A percentile compares a stretch with the other conserved stretches of the same genome.
These are phyloP conservation scores for Emergomyces africanus DNA, from an alignment of 2,329 filamentous ascomycete species.

Conservation along the genomic window DNA sequence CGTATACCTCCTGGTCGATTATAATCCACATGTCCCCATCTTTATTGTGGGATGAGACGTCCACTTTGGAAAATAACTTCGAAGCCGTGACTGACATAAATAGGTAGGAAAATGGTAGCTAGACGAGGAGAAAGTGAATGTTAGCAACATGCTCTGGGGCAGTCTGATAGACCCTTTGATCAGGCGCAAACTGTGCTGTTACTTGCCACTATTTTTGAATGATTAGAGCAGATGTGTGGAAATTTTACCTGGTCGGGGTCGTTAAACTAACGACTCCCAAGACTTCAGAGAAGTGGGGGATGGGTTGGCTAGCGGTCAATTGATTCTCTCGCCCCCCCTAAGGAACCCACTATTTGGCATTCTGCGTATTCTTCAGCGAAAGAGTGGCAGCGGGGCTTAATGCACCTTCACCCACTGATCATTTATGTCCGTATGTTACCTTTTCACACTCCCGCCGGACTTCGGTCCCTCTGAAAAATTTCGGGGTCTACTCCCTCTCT, in stretches of 20 bases:
- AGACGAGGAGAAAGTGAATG: neutral
- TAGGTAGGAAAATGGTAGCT: neutral
- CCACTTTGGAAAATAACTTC: neutral
- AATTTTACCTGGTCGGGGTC: neutral
- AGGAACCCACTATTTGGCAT: too few relatives aligned
- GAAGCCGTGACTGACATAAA: neutral
- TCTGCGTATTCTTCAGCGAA: too few relatives aligned
- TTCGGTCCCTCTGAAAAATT: too few relatives aligned
- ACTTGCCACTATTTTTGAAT: neutral
- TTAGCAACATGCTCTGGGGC: neutral
- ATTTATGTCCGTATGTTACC: too few relatives aligned
- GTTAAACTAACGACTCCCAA: neutral
- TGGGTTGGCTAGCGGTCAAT: neutral
- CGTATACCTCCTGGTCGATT: conserved; percentile 12
- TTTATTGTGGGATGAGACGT: conserved; percentile 5
- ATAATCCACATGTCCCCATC: conserved; percentile 11
- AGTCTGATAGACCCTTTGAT: neutral
- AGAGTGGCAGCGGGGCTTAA: too few relatives aligned
- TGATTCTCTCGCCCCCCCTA: too few relatives aligned
- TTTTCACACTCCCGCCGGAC: too few relatives aligned
- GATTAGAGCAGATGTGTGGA: neutral
- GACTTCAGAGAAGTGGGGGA: neutral
- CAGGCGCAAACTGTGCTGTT: neutral
- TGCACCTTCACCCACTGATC: too few relatives aligned
- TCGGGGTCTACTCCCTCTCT: neutral